A percentile compares a stretch with the other conserved stretches of the same genome.
Evolutionary conservation across 2,329 filamentous ascomycete species (phyloP).

Genomic region (Talaromyces sp.): DNA sequence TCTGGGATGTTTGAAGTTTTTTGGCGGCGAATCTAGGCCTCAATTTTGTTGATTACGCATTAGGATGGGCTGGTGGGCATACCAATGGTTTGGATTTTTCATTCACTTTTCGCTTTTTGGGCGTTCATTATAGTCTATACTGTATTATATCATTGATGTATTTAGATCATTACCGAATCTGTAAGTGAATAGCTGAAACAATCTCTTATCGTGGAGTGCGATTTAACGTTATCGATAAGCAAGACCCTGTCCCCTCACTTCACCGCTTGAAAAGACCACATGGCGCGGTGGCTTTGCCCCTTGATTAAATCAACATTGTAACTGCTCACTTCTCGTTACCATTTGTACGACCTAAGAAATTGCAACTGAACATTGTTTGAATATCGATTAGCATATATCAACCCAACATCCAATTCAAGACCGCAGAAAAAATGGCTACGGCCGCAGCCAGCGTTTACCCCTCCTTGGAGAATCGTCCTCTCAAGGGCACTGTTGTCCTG

Average conservation of each 20-base stretch:
- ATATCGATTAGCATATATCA: too few species aligned
- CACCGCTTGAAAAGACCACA: constrained; percentile 9
- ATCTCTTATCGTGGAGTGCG: background rate
- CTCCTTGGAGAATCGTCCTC: constrained; percentile 74
- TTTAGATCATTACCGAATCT: background rate
- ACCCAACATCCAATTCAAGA: background rate
- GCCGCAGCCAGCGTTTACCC: constrained; percentile 53
- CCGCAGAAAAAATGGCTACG: constrained; percentile 25
- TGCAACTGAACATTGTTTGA: background rate
- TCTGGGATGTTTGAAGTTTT: background rate
- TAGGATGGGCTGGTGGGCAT: background rate
- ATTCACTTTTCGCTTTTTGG: background rate
- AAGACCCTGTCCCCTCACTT: background rate
- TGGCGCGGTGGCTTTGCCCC: constrained; percentile 8
- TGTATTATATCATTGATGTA: background rate
- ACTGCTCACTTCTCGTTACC: background rate
- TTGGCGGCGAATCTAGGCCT: background rate
- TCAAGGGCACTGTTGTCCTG: constrained; percentile 90
- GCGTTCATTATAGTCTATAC: background rate
- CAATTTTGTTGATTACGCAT: background rate
- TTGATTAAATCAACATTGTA: background rate
- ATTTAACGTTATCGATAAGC: constrained; percentile 30
- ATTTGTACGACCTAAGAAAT: background rate
- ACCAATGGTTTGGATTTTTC: background rate
- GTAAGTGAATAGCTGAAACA: background rate